Percentiles rank a stretch among this genome's conserved stretches.
These are phyloP conservation scores for Schizonepeta tenuifolia DNA, from an alignment of 257 asterid genomes.

Conservation along the genomic window DNA sequence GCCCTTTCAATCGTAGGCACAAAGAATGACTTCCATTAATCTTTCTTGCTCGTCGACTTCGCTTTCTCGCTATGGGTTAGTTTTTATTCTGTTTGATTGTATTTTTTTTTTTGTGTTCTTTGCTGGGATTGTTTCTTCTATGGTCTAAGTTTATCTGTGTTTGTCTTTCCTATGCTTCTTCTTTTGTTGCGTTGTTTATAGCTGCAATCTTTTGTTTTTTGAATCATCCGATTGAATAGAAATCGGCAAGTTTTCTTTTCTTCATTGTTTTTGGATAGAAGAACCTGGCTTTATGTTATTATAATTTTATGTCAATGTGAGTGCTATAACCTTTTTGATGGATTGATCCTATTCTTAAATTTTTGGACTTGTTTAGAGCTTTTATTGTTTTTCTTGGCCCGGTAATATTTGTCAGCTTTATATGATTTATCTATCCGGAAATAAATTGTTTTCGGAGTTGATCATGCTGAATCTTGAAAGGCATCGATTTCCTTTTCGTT, in stretches of 20 bases:
- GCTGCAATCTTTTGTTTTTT: constrained; percentile 23
- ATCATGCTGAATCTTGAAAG: neutral
- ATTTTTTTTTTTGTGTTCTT: neutral
- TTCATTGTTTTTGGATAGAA: constrained; percentile 31
- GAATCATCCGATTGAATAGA: constrained; percentile 5
- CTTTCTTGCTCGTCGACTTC: constrained; percentile 66
- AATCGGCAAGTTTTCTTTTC: neutral
- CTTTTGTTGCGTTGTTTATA: neutral
- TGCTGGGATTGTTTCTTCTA: neutral
- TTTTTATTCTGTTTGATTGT: constrained; percentile 14
- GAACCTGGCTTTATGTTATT: neutral
- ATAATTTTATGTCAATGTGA: constrained; percentile 14
- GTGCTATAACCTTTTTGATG: neutral
- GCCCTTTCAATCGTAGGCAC: neutral
- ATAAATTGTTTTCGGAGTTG: neutral
- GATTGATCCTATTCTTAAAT: neutral
- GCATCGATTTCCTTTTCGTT: neutral
- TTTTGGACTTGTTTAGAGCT: neutral
- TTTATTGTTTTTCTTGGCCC: no score
- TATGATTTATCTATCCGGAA: neutral
- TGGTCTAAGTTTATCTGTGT: constrained; percentile 12
- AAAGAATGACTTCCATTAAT: constrained; percentile 67
- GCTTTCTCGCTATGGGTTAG: constrained; percentile 64
- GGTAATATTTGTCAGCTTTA: constrained; percentile 25
- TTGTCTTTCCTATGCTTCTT: neutral